Evolutionary conservation across 257 asterid species (phyloP).

Genomic region (Salvia splendens): DNA sequence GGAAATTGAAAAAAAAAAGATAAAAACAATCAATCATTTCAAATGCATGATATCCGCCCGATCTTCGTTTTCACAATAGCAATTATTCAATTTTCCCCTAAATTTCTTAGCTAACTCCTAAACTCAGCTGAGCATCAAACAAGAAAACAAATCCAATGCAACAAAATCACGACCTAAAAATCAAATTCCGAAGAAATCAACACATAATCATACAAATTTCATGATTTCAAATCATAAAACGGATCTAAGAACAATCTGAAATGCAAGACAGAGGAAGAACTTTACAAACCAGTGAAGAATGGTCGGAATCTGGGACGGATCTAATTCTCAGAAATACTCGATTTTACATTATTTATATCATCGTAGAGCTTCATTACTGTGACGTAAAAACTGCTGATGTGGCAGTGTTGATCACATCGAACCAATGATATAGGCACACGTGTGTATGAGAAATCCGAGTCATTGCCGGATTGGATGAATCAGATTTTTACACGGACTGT

Average conservation of each 20-base stretch:
- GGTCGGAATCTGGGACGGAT: not conserved
- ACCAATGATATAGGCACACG: constrained; percentile 17
- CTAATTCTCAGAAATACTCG: not conserved
- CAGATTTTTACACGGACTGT: not conserved
- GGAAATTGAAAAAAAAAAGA: not conserved
- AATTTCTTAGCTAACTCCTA: not conserved
- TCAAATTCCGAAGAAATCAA: not conserved
- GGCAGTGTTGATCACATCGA: constrained; percentile 1
- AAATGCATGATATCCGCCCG: not conserved
- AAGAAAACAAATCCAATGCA: not conserved
- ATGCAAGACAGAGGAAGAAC: not conserved
- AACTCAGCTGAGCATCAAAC: constrained; percentile 4
- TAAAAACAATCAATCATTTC: not conserved
- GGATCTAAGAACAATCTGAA: constrained; percentile 28
- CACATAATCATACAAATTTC: not conserved
- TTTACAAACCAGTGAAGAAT: constrained; percentile 25
- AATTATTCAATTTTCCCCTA: not conserved
- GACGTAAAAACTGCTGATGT: constrained; percentile 13
- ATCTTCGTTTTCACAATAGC: constrained; percentile 16
- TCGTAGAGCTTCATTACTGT: constrained; percentile 6
- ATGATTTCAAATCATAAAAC: not conserved
- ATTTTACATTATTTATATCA: constrained; percentile 9
- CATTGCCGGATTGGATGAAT: not conserved
- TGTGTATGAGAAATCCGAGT: not conserved
- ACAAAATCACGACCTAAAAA: constrained; percentile 1